Conservation (phyloP, 2,329 filamentous ascomycete genomes). For the Nothophaeocryptopus gaeumannii region DNA sequence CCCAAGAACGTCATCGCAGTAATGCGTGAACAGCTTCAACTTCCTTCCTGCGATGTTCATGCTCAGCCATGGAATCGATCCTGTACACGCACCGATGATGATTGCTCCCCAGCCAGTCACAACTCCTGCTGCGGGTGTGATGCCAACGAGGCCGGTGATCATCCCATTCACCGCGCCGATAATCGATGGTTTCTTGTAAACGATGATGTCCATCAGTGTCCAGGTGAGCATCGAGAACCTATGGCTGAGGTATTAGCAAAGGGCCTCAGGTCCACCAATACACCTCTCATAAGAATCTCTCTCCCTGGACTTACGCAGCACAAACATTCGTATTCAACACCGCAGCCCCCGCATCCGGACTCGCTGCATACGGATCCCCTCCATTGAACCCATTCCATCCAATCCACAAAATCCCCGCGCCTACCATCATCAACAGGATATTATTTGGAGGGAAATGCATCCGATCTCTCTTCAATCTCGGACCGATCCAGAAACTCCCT, state of each 20-base stretch:
- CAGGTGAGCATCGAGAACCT: constrained; percentile 46
- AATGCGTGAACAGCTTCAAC: constrained; percentile 56
- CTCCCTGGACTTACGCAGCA: constrained; percentile 35
- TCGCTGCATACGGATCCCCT: constrained; percentile 52
- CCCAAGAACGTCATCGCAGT: constrained; percentile 54
- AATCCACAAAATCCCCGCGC: constrained; percentile 52
- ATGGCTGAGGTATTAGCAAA: too few species aligned
- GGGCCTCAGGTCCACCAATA: too few species aligned
- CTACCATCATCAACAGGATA: constrained; percentile 45
- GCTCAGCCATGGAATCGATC: constrained; percentile 48
- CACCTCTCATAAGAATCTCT: too few species aligned
- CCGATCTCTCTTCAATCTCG: constrained; percentile 45
- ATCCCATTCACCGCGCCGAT: constrained; percentile 53
- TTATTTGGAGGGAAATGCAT: constrained; percentile 50
- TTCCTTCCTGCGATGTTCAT: constrained; percentile 51
- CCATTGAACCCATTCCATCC: constrained; percentile 56
- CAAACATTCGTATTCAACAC: constrained; percentile 53
- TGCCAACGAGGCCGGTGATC: constrained; percentile 53
- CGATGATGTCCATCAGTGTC: constrained; percentile 47
- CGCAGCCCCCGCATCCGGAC: constrained; percentile 50
- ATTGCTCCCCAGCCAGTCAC: constrained; percentile 53
- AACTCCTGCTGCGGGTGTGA: constrained; percentile 52
- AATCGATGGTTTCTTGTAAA: constrained; percentile 50
- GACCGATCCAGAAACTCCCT: constrained; percentile 49
- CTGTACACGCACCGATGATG: constrained; percentile 46